Evolutionary conservation across 192 early-diverging fungal species (phyloP).

Genomic region (Dissophora globulifera): DNA sequence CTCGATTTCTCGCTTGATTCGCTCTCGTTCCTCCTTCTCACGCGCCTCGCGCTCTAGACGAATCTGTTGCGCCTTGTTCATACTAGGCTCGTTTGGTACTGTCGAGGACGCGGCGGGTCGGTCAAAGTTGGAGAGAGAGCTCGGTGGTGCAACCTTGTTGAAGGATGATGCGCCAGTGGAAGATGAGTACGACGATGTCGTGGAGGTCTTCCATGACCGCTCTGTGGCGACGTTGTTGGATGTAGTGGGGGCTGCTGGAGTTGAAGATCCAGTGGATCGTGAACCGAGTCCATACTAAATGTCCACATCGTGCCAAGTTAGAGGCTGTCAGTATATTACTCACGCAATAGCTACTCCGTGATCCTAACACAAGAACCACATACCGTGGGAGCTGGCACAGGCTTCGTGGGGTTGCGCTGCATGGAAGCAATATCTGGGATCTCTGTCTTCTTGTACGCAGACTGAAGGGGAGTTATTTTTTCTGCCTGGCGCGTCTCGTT

Average conservation of each 20-base stretch:
- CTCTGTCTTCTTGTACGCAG: conserved; percentile 69
- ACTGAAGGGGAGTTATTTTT: conserved; percentile 56
- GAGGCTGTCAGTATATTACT: too few relatives aligned
- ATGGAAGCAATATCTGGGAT: conserved; percentile 66
- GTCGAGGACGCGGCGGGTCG: not conserved
- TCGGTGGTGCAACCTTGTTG: conserved; percentile 43
- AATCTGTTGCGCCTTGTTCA: conserved; percentile 52
- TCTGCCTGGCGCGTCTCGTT: conserved; percentile 55
- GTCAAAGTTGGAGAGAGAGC: conserved; percentile 15
- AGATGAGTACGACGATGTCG: conserved; percentile 9
- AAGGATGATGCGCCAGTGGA: conserved; percentile 11
- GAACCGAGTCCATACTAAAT: conserved; percentile 19
- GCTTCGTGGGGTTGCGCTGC: conserved; percentile 60
- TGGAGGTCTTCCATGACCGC: conserved; percentile 37
- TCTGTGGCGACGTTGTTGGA: conserved; percentile 8
- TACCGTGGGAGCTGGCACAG: conserved; percentile 54
- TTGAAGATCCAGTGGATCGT: conserved; percentile 4
- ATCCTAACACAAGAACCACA: too few relatives aligned
- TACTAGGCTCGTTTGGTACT: conserved; percentile 10
- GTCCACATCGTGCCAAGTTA: too few relatives aligned
- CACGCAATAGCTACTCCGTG: too few relatives aligned
- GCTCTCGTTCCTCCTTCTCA: conserved; percentile 53
- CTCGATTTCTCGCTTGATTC: conserved; percentile 29
- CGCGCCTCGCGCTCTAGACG: conserved; percentile 44
- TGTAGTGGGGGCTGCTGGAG: not conserved